Percentiles rank a stretch among this genome's conserved stretches.
These are phyloP conservation scores for Globisporangium okanoganense DNA, from an alignment of 352 stramenopile species.

Conservation along the genomic window DNA sequence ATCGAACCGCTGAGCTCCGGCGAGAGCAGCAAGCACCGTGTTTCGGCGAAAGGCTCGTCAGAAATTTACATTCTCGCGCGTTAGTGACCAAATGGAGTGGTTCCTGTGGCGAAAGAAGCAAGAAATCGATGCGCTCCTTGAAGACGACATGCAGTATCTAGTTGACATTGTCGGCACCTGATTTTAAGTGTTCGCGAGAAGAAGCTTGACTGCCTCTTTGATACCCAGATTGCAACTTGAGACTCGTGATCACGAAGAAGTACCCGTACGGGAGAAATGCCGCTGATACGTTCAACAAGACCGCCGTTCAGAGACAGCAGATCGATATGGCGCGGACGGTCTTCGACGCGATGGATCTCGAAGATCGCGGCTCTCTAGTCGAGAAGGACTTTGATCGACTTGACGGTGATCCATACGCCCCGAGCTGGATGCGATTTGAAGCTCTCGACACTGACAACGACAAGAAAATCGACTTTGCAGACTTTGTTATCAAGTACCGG, in stretches of 20 bases:
- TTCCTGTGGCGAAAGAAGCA: conserved; percentile 73
- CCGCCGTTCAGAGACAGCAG: conserved; percentile 34
- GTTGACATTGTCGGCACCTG: conserved; percentile 25
- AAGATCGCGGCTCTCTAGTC: conserved; percentile 31
- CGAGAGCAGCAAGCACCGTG: not conserved
- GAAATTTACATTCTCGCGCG: conserved; percentile 53
- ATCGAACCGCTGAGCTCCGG: conserved; percentile 17
- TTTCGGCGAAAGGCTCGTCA: not conserved
- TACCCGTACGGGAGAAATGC: conserved; percentile 62
- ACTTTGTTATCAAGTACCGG: no score
- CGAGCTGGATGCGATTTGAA: conserved; percentile 37
- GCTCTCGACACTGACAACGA: conserved; percentile 53
- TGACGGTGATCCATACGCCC: conserved; percentile 15
- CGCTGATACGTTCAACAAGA: conserved; percentile 47
- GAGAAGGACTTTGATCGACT: conserved; percentile 25
- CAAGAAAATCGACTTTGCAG: conserved; percentile 39
- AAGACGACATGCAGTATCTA: conserved; percentile 61
- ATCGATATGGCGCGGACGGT: conserved; percentile 40
- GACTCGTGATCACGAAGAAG: conserved; percentile 30
- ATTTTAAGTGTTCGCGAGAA: not conserved
- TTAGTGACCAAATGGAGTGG: conserved; percentile 69
- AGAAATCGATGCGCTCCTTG: conserved; percentile 54
- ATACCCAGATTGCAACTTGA: not conserved
- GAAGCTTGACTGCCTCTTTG: not conserved
- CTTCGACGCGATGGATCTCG: conserved; percentile 36